Evolutionary conservation across 257 asterid species (phyloP).

Genomic region (Euphrasia confusa): DNA sequence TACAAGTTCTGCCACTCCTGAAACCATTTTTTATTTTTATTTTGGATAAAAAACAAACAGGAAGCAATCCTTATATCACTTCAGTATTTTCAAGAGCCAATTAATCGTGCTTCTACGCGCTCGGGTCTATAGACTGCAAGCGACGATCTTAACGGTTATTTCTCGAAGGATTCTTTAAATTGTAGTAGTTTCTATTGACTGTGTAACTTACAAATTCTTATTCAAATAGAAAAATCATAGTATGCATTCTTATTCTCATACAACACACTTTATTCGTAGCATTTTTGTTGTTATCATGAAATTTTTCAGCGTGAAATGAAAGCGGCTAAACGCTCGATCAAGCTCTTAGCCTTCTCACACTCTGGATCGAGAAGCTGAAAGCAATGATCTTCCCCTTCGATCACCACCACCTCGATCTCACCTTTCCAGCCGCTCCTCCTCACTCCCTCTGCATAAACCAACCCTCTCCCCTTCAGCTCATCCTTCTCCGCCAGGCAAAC

Average conservation of each 20-base stretch:
- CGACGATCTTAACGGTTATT: background rate
- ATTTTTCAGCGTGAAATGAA: background rate
- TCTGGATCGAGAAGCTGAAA: background rate
- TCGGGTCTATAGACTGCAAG: background rate
- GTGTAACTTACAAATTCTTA: no score
- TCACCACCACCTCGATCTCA: conserved; percentile 9
- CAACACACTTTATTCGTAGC: no score
- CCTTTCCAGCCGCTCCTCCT: background rate
- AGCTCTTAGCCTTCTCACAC: background rate
- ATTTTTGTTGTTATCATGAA: no score
- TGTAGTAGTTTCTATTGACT: no score
- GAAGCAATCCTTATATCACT: conserved; percentile 85
- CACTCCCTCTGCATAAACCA: background rate
- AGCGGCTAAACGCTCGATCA: background rate
- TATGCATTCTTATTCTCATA: no score
- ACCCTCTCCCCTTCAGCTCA: background rate
- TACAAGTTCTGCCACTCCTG: background rate
- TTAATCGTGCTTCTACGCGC: conserved; percentile 30
- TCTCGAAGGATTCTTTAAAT: no score
- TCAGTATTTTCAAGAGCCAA: conserved; percentile 93
- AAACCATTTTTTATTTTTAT: background rate
- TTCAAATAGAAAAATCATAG: no score
- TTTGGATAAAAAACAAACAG: conserved; percentile 28
- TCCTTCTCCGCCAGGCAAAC: background rate
- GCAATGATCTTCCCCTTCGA: conserved; percentile 5